Percentiles rank a stretch among this genome's conserved stretches.
phyloP scores from a whole-genome alignment of 2,329 filamentous ascomycete species.

The Colletotrichum coccodes region DNA sequence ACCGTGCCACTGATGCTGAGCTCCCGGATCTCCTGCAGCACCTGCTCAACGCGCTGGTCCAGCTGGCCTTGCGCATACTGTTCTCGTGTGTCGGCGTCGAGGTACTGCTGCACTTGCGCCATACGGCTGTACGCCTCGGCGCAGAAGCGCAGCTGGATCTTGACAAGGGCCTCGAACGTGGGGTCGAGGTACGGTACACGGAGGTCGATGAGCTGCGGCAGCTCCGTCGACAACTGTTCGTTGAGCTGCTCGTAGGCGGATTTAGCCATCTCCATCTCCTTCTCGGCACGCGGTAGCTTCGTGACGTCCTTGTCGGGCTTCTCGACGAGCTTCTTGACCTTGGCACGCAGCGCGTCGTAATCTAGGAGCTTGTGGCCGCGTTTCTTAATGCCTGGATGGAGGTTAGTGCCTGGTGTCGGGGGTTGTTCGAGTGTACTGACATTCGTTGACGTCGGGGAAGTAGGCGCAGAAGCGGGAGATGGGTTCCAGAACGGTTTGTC shows the following conservation, averaged over 20 bases:
- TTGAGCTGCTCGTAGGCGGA: conserved; percentile 96
- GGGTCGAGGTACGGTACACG: conserved; percentile 97
- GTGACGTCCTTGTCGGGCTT: conserved; percentile 99
- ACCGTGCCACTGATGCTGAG: conserved; percentile 87
- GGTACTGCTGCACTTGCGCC: conserved; percentile 98
- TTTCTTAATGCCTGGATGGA: conserved; percentile 84
- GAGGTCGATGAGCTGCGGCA: conserved; percentile 95
- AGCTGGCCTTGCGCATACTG: conserved; percentile 95
- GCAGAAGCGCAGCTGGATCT: conserved; percentile 97
- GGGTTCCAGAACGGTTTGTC: conserved; percentile 92
- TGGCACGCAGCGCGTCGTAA: conserved; percentile 94
- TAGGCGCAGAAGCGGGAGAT: conserved; percentile 97
- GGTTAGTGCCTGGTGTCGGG: neutral
- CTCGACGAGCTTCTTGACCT: conserved; percentile 96
- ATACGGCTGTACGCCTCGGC: conserved; percentile 97
- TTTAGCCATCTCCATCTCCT: conserved; percentile 95
- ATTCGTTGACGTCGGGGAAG: conserved; percentile 99
- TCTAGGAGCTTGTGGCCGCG: conserved; percentile 98
- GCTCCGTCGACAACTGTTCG: conserved; percentile 90
- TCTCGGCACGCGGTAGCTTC: conserved; percentile 94
- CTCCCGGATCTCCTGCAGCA: conserved; percentile 95
- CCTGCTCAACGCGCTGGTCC: conserved; percentile 92
- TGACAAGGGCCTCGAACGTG: conserved; percentile 96
- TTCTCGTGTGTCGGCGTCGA: conserved; percentile 94
- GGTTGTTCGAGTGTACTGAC: conserved; percentile 55